phyloP scores from a whole-genome alignment of 2,329 filamentous ascomycete genomes.

The Ramularia endophylla region DNA sequence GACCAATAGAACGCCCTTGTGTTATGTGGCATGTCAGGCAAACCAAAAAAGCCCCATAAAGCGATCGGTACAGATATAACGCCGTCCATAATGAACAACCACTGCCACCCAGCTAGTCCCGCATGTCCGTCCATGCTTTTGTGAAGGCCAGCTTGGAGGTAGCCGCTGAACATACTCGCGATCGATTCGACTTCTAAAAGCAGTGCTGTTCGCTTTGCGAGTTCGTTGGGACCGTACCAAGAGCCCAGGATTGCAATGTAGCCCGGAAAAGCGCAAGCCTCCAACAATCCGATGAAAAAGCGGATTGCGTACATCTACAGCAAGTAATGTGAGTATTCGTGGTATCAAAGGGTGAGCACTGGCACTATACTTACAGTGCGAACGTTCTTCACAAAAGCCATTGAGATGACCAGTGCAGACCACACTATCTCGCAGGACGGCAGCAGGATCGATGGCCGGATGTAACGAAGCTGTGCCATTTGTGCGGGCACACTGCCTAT shows the following conservation, averaged over 20 bases:
- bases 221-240: constrained; percentile 14
- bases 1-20: constrained; percentile 13
- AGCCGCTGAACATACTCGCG: constrained; percentile 16
- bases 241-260: constrained; percentile 11
- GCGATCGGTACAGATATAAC: constrained; percentile 14
- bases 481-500: constrained; percentile 11
- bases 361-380: constrained; percentile 5
- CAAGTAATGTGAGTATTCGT: neutral
- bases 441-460: constrained; percentile 9
- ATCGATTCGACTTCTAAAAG: constrained; percentile 6
- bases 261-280: constrained; percentile 12
- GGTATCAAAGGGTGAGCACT: neutral
- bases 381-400: constrained; percentile 13
- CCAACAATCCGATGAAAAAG: constrained; percentile 11
- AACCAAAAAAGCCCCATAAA: constrained; percentile 13
- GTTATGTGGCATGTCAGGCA: constrained; percentile 13
- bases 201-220: constrained; percentile 11
- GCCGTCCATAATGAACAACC: constrained; percentile 16
- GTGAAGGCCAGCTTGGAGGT: constrained; percentile 16
- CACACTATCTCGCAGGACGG: constrained; percentile 10
- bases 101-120: constrained; percentile 15
- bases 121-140: constrained; percentile 12
- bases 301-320: constrained; percentile 9
- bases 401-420: constrained; percentile 11
- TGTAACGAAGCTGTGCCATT: constrained; percentile 7